Evolutionary conservation across 352 stramenopile species (phyloP).

Genomic region (Globisporangium barbulae): DNA sequence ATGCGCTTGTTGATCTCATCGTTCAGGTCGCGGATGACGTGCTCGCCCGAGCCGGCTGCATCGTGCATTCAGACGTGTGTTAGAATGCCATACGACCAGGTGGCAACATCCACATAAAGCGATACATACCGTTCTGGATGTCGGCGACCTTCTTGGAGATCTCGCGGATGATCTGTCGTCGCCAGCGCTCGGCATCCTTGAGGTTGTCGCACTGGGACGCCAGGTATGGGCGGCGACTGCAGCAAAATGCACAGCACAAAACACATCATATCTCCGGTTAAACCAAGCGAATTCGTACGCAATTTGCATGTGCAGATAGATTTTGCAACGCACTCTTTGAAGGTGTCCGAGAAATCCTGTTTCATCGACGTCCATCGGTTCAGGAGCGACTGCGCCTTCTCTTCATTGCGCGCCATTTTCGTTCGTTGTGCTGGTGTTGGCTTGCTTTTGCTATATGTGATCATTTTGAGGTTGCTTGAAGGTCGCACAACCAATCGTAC

Average conservation of each 20-base stretch:
- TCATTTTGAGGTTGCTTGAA: not conserved
- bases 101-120: not conserved
- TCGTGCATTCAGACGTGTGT: not conserved
- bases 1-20: conserved; percentile 99
- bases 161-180: conserved; percentile 93
- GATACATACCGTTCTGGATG: conserved; percentile 92
- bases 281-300: not conserved
- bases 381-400: conserved; percentile 97
- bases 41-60: conserved; percentile 89
- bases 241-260: not conserved
- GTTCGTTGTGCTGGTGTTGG: not conserved
- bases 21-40: conserved; percentile 97
- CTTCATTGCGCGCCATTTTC: conserved; percentile 96
- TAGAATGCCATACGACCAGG: not conserved
- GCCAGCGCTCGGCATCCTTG: conserved; percentile 91
- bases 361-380: conserved; percentile 99
- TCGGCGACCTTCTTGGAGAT: conserved; percentile 94
- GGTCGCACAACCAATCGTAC: not conserved
- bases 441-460: not conserved
- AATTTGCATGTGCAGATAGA: not conserved
- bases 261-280: not conserved
- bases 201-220: conserved; percentile 93
- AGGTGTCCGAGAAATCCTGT: conserved; percentile 85
- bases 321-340: conserved; percentile 58
- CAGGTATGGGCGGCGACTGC: conserved; percentile 89